Evolutionary conservation across 2,329 filamentous ascomycete species (phyloP).

Genomic region (Talaromyces sp.): DNA sequence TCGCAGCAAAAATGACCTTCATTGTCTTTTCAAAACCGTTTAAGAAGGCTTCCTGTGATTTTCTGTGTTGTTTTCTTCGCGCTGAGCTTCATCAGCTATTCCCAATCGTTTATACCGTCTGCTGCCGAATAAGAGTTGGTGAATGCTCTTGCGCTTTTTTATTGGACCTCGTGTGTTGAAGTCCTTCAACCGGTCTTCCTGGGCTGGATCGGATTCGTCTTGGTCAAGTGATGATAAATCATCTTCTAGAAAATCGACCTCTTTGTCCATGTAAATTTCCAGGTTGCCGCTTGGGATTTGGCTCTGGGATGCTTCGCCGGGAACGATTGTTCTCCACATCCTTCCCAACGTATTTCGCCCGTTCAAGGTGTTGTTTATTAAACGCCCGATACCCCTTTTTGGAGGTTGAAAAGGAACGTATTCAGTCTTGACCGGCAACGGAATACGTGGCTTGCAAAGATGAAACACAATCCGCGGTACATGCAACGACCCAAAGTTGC

Average conservation of each 20-base stretch:
- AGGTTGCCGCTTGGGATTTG: not conserved
- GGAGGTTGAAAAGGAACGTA: not conserved
- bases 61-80: not conserved
- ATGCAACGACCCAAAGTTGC: conserved; percentile 5
- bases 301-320: not conserved
- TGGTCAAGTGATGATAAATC: not conserved
- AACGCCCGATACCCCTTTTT: not conserved
- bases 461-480: conserved; percentile 16
- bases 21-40: not conserved
- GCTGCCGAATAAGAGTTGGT: not conserved
- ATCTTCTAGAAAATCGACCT: not conserved
- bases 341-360: not conserved
- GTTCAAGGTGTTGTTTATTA: not conserved
- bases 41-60: not conserved
- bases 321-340: not conserved
- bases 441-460: conserved; percentile 10
- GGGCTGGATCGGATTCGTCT: not conserved
- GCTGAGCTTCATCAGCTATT: not conserved
- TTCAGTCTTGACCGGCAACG: conserved; percentile 1
- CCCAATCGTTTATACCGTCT: not conserved
- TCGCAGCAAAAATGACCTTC: not conserved
- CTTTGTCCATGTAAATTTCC: not conserved
- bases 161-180: not conserved
- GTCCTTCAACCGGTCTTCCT: not conserved
- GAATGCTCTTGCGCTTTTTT: not conserved